Percentiles rank a stretch among this genome's conserved stretches.
These are phyloP conservation scores for Elsinoe arachidis DNA, from an alignment of 2,329 filamentous ascomycete species.

Conservation along the genomic window DNA sequence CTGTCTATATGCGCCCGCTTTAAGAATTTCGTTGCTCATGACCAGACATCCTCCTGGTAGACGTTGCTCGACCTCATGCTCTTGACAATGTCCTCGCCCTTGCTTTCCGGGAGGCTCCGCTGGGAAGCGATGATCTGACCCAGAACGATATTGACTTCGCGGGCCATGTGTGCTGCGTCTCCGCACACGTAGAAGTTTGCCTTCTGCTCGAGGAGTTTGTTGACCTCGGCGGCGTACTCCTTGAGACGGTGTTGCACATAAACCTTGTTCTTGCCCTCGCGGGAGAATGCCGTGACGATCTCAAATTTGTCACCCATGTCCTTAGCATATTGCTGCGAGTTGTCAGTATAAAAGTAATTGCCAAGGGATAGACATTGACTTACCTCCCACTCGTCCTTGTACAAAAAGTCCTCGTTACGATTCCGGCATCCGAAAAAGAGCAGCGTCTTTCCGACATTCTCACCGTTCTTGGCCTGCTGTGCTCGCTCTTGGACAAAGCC, in stretches of 20 bases:
- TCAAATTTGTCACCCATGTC: conserved; percentile 81
- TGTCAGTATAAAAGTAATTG: conserved; percentile 1
- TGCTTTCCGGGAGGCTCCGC: conserved; percentile 70
- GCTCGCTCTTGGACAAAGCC: conserved; percentile 91
- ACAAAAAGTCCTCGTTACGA: conserved; percentile 81
- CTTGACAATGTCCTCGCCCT: conserved; percentile 95
- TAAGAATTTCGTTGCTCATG: conserved; percentile 29
- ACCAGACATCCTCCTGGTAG: conserved; percentile 81
- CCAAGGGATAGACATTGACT: conserved; percentile 30
- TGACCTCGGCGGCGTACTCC: conserved; percentile 74
- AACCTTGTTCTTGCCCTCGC: conserved; percentile 77
- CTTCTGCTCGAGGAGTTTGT: conserved; percentile 74
- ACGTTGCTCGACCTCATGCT: conserved; percentile 89
- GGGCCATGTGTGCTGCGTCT: conserved; percentile 76
- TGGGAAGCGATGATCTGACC: conserved; percentile 79
- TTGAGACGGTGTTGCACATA: conserved; percentile 92
- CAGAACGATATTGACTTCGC: conserved; percentile 57
- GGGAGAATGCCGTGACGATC: conserved; percentile 90
- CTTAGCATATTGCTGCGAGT: conserved; percentile 65
- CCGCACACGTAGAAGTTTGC: conserved; percentile 98
- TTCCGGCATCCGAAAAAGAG: conserved; percentile 95
- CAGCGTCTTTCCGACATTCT: conserved; percentile 76
- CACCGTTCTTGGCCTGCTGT: conserved; percentile 68
- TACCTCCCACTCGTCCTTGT: conserved; percentile 87
- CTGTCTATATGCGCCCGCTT: not conserved